Base-by-base conservation (phyloP, 192 early-diverging fungal genomes). In the Coemansia sp. region DNA sequence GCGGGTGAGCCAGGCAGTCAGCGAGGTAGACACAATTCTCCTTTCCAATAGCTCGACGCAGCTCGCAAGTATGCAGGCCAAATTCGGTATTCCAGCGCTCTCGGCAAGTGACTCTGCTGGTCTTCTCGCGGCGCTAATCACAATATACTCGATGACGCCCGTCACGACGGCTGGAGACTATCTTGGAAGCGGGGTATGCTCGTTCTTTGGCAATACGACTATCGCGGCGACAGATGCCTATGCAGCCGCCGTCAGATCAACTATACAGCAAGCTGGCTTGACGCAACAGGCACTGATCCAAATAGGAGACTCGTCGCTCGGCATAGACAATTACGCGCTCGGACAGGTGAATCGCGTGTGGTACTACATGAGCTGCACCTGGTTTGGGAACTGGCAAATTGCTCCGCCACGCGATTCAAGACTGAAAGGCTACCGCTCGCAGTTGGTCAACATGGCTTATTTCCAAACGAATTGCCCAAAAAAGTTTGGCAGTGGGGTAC, bases 361-460 rank as follows among this genome's bases (percentile, higher is more conserved):
- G 85, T 79, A 80, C 39, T 91, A 86, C 76, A 88, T 88, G 67
- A 79, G 76, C 32, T 91, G 90, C 65, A 81, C 78, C 38, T 87
- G 89, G 76, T 85, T 87, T 41, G 90, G 87, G 8, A 88, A 87
- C 76, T 86, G 85, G 64, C 88, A 87, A 64, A 71, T 69, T 5
- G 73, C 73, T 20, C 74, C 80, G 27, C 68, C 76, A 2, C 76
- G 59, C 40, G 49, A 16, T 6, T 44, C 65, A 0, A 53, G 59
- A 0, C 65, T 83, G 13, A 59, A 63, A 34, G 45, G 71, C 27
- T 84, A 80, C 61, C 75, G 69, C 20, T 71, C 80, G n/a, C 56
- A 69, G 61, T 69, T 72, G 44, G 69, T 74, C n/a, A 65, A 78
- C 34, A 62, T 78, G n/a, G 65, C 71, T 29, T 83, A 83, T 49